Conservation (phyloP, 2,329 filamentous ascomycete species). For the Colletotrichum destructivum region DNA sequence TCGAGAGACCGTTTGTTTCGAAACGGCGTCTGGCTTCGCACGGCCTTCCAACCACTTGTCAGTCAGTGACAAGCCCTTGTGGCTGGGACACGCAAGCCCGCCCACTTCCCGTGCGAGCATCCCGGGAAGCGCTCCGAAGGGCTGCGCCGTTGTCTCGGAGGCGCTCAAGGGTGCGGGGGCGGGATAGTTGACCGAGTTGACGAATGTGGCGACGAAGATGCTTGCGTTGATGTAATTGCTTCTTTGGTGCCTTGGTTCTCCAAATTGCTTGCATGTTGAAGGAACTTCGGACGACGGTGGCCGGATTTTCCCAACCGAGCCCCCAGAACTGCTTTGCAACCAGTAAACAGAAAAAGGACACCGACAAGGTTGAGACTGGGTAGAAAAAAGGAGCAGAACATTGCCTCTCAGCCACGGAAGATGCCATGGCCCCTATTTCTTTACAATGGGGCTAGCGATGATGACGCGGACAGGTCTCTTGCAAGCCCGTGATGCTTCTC, state of each 20-base stretch:
- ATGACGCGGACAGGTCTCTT: constrained; percentile 29
- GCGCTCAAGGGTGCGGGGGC: constrained; percentile 1
- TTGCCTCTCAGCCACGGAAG: background rate
- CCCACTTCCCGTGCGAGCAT: constrained; percentile 36
- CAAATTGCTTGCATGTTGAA: constrained; percentile 24
- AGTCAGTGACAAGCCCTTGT: constrained; percentile 3
- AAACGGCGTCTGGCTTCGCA: constrained; percentile 22
- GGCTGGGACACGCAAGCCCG: constrained; percentile 36
- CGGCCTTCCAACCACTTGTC: constrained; percentile 5
- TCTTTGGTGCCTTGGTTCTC: background rate
- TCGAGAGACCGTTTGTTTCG: constrained; percentile 32
- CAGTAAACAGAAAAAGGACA: background rate
- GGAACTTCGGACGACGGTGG: constrained; percentile 24
- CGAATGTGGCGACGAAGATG: constrained; percentile 18
- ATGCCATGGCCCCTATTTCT: constrained; percentile 12
- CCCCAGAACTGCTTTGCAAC: constrained; percentile 3
- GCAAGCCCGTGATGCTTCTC: background rate
- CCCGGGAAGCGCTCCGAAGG: constrained; percentile 29
- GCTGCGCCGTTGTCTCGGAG: constrained; percentile 20
- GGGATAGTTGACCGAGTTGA: constrained; percentile 19
- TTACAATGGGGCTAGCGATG: background rate
- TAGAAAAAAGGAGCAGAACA: background rate
- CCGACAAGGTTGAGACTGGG: constrained; percentile 14
- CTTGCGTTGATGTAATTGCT: background rate
- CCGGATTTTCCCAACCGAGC: constrained; percentile 21